Conservation (phyloP, 805 yeast species). For the Yamadazyma scolyti region DNA sequence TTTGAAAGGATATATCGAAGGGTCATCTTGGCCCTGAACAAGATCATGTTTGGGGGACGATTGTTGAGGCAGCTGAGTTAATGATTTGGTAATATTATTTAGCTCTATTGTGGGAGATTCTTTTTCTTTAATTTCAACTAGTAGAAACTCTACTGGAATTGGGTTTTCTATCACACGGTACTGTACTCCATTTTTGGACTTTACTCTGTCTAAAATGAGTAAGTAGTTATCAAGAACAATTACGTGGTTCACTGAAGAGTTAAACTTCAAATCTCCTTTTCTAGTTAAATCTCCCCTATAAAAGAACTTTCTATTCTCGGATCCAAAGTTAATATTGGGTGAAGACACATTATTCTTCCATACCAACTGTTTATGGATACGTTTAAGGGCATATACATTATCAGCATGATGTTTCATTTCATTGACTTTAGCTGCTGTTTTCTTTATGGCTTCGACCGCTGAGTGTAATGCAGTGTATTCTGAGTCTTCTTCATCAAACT, state of each 20-base stretch:
- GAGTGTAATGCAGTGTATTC: conserved; percentile 50
- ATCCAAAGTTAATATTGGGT: conserved; percentile 49
- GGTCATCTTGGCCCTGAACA: conserved; percentile 21
- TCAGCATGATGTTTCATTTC: conserved; percentile 59
- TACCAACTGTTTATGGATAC: conserved; percentile 48
- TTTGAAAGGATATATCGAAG: conserved; percentile 43
- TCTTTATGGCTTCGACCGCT: conserved; percentile 53
- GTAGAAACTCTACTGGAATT: conserved; percentile 56
- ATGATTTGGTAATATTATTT: conserved; percentile 14
- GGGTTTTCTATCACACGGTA: conserved; percentile 52
- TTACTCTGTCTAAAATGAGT: conserved; percentile 56
- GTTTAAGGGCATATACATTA: conserved; percentile 50
- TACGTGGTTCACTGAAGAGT: conserved; percentile 47
- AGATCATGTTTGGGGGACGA: conserved; percentile 4
- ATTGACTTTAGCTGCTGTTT: conserved; percentile 57
- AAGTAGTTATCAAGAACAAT: conserved; percentile 70
- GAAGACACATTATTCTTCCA: conserved; percentile 47
- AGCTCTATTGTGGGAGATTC: conserved; percentile 16
- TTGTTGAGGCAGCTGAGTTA: conserved; percentile 14
- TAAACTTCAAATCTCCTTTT: conserved; percentile 63
- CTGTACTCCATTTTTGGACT: conserved; percentile 33
- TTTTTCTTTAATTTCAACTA: conserved; percentile 45
- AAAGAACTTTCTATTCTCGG: conserved; percentile 53
- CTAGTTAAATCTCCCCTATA: conserved; percentile 56
- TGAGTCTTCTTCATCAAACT: conserved; percentile 37